These are phyloP conservation scores for Paramyrothecium sp. DNA, from an alignment of 2,329 filamentous ascomycete genomes.

Conservation along the genomic window DNA sequence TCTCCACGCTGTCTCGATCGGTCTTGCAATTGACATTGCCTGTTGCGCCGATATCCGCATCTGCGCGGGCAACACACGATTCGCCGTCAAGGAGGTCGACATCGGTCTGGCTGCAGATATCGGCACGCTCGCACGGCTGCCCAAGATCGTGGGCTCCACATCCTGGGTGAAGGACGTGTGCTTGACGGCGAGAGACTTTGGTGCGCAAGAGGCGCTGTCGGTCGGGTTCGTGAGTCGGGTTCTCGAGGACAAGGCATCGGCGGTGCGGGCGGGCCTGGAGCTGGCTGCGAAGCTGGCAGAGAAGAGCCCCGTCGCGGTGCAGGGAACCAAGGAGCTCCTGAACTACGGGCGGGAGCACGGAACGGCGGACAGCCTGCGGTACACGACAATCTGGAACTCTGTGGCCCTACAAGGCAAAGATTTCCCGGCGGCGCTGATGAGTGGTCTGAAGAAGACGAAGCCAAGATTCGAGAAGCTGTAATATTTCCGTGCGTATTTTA, in stretches of 20 bases:
- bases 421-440: constrained; percentile 70
- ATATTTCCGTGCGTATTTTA: not conserved
- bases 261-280: constrained; percentile 61
- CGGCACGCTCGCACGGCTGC: constrained; percentile 70
- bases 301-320: constrained; percentile 86
- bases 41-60: constrained; percentile 71
- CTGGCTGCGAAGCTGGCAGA: constrained; percentile 64
- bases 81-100: constrained; percentile 79
- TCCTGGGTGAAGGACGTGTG: constrained; percentile 81
- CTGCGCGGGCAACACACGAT: constrained; percentile 55
- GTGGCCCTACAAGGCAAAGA: constrained; percentile 80
- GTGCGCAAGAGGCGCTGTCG: constrained; percentile 64
- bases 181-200: constrained; percentile 69
- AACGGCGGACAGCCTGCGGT: constrained; percentile 75
- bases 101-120: constrained; percentile 80
- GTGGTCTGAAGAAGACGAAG: constrained; percentile 74
- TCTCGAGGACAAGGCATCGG: constrained; percentile 59
- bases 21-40: constrained; percentile 73
- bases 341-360: constrained; percentile 78
- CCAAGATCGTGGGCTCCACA: constrained; percentile 67
- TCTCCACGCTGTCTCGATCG: constrained; percentile 75
- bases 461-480: constrained; percentile 84
- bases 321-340: constrained; percentile 83
- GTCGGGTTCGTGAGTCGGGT: constrained; percentile 71
- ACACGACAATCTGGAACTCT: constrained; percentile 86